Base-by-base conservation (phyloP, 2,329 filamentous ascomycete species). In the Stagonosporopsis rhizophila region DNA sequence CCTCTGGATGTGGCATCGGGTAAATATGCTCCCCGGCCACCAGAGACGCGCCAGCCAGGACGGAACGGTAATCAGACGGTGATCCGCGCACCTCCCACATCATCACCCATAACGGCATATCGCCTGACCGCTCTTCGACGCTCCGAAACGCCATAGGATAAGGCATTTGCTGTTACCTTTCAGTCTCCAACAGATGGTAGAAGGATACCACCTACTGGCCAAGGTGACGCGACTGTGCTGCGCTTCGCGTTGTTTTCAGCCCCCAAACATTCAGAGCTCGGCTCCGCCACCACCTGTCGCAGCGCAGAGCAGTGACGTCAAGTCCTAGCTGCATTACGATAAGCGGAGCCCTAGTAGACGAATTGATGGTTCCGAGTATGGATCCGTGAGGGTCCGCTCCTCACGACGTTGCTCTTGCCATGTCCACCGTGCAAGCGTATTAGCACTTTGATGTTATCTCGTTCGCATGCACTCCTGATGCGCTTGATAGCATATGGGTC, bases 221-320 rank as follows among this genome's bases (percentile, higher is more conserved):
- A 20, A 4, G 15, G 27, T n/a, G 28, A 23, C 17, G 37, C n/a
- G 17, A 4, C 20, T 46, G 2, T 17, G 44, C 11, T 40, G 49
- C 23, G 19, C 25, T 32, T 15, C 41, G 28, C 17, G 37, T 20
- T 25, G 14, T 32, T 47, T 47, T 47, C 27, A 32, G 50, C 27
- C 47, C 34, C 27, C 17, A 41, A 46, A 28, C 19, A 39, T 14
- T 12, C 23, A 52, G 35, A 40, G 19, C 35, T 27, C 50, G 17
- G 50, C 50, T 46, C 27, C 35, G 42, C 50, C 35, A 52, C 42
- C 20, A 25, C 41, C 34, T 15, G 17, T 30, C 6, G 23, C 32
- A 22, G n/a, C 11, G 6, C n/a, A 30, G 14, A 20, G 27, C 8
- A 41, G 35, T 53, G 27, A 47, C 20, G 42, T 47, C 20, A 22